Conservation (phyloP, 352 stramenopile genomes). For the Elongisporangium undulatum region DNA sequence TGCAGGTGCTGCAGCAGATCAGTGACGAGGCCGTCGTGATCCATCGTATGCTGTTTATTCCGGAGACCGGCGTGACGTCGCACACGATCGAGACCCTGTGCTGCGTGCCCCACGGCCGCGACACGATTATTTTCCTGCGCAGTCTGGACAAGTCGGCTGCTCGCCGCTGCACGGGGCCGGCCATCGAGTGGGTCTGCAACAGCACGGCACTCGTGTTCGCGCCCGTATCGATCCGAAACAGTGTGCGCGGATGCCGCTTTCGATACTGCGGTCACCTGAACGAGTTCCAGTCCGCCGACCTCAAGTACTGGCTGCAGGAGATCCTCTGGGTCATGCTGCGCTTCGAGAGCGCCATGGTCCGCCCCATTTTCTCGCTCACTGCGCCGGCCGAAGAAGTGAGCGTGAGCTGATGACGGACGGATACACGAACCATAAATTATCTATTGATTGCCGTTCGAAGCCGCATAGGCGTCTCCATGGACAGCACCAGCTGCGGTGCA, state of each 20-base stretch:
- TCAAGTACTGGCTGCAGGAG: slow-evolving; percentile 40
- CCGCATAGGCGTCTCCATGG: not conserved
- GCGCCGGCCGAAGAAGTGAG: not conserved
- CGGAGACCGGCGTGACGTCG: slow-evolving; percentile 20
- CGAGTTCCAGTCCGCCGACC: slow-evolving; percentile 14
- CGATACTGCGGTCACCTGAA: slow-evolving; percentile 24
- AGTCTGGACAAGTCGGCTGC: slow-evolving; percentile 16
- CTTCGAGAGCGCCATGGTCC: slow-evolving; percentile 35
- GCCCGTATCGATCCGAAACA: slow-evolving; percentile 2
- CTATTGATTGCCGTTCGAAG: not conserved
- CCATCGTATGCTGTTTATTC: slow-evolving; percentile 32
- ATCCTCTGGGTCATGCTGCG: slow-evolving; percentile 37
- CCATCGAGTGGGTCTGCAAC: slow-evolving; percentile 14
- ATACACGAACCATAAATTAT: not conserved
- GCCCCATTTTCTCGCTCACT: slow-evolving; percentile 19
- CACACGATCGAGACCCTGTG: slow-evolving; percentile 28
- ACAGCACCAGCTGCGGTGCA: not conserved
- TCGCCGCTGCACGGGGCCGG: not conserved
- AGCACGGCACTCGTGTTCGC: slow-evolving; percentile 28
- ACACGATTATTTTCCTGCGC: slow-evolving; percentile 27
- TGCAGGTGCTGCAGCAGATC: slow-evolving; percentile 28
- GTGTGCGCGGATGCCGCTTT: slow-evolving; percentile 16
- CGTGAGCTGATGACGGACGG: not conserved
- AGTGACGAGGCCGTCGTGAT: slow-evolving; percentile 31
- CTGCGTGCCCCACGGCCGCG: slow-evolving; percentile 17